Conservation (phyloP, 495 filamentous ascomycete species). For the Pyrenula massariospora region DNA sequence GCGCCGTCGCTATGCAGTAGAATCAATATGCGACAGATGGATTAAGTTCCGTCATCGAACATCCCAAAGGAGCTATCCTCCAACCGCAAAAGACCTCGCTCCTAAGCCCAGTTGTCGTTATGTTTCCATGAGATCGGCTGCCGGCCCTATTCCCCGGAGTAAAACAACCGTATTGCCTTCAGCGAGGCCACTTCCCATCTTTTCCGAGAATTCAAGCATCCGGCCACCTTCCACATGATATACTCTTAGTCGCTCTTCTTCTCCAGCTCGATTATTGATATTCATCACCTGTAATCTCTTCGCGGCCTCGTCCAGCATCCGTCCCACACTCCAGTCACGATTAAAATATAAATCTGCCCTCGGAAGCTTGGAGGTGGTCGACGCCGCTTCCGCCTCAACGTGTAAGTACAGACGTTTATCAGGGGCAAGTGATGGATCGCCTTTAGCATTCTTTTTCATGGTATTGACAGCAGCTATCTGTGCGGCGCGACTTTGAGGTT, state of each 20-base stretch:
- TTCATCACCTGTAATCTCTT: constrained; percentile 72
- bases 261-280: constrained; percentile 71
- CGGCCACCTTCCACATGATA: constrained; percentile 88
- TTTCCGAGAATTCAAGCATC: constrained; percentile 76
- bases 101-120: too few species aligned
- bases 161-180: constrained; percentile 84
- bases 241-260: constrained; percentile 67
- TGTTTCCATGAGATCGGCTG: constrained; percentile 33
- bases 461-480: constrained; percentile 53
- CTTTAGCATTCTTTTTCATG: constrained; percentile 79
- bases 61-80: too few species aligned
- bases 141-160: constrained; percentile 66
- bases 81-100: too few species aligned
- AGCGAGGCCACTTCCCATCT: constrained; percentile 49
- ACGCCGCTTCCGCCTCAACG: constrained; percentile 74
- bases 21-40: too few species aligned
- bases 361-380: constrained; percentile 61
- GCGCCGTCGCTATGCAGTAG: too few species aligned
- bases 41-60: too few species aligned
- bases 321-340: constrained; percentile 75
- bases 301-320: constrained; percentile 81
- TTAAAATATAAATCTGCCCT: constrained; percentile 76
- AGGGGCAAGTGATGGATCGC: constrained; percentile 63
- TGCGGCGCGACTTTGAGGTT: constrained; percentile 45
- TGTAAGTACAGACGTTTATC: constrained; percentile 78